Evolutionary conservation across 768 basidiomycete genomes (phyloP).

Genomic region (Cystoderma amianthinum): DNA sequence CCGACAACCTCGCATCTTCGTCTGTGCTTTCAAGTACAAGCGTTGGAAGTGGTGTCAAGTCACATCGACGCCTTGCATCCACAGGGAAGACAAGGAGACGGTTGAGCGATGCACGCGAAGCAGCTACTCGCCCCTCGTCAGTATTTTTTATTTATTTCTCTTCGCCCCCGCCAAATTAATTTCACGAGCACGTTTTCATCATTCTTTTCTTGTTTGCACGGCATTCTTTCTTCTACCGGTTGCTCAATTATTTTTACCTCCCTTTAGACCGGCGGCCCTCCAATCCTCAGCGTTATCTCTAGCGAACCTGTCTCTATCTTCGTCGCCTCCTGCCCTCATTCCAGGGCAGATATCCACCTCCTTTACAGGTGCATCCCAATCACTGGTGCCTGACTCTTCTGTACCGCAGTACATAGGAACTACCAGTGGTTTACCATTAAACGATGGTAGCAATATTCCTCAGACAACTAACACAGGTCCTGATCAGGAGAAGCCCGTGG

Average conservation of each 20-base stretch:
- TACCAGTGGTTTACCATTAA: constrained; percentile 13
- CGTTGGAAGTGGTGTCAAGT: constrained; percentile 24
- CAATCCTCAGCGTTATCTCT: constrained; percentile 33
- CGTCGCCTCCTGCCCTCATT: constrained; percentile 25
- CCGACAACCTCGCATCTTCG: constrained; percentile 6
- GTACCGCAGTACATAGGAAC: constrained; percentile 9
- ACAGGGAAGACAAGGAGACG: constrained; percentile 64
- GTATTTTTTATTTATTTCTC: constrained; percentile 20
- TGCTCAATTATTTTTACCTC: background rate
- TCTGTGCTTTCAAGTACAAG: constrained; percentile 17
- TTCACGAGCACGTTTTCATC: constrained; percentile 1
- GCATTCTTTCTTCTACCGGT: background rate
- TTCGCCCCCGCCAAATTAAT: background rate
- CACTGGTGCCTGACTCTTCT: constrained; percentile 12
- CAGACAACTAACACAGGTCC: constrained; percentile 2
- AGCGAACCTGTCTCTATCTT: constrained; percentile 35
- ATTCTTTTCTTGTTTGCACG: constrained; percentile 1
- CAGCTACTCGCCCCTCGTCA: constrained; percentile 67
- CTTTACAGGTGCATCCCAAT: constrained; percentile 15
- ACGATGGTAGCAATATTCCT: constrained; percentile 16
- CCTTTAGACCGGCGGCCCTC: constrained; percentile 21
- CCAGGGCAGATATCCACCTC: constrained; percentile 14
- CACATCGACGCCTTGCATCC: constrained; percentile 69
- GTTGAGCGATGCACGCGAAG: constrained; percentile 75
- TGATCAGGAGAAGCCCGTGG: constrained; percentile 8